These are phyloP conservation scores for Ailanthus altissimus DNA, from an alignment of 345 rosid genomes.

Conservation along the genomic window DNA sequence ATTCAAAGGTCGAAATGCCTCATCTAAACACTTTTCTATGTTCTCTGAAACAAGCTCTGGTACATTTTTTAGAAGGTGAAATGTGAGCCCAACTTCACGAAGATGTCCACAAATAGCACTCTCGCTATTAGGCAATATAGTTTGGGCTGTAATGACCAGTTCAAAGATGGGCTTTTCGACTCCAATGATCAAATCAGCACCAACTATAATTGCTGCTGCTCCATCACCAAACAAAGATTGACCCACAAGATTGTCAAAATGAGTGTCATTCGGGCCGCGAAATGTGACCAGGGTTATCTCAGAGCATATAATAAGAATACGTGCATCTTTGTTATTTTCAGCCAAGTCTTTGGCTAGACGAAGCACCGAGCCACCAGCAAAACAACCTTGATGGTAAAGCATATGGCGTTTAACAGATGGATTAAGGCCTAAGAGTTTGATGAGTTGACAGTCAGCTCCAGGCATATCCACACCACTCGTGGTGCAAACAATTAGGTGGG, in stretches of 20 bases:
- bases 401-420: constrained; percentile 45
- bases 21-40: constrained; percentile 33
- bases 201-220: constrained; percentile 46
- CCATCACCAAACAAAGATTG: constrained; percentile 52
- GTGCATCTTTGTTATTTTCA: constrained; percentile 50
- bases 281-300: constrained; percentile 42
- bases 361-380: constrained; percentile 45
- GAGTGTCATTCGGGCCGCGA: constrained; percentile 44
- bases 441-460: constrained; percentile 54
- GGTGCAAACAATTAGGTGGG: constrained; percentile 56
- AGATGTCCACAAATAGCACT: constrained; percentile 47
- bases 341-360: constrained; percentile 54
- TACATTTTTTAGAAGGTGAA: constrained; percentile 41
- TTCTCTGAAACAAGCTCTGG: constrained; percentile 39
- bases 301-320: constrained; percentile 47
- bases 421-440: constrained; percentile 49
- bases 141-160: constrained; percentile 41
- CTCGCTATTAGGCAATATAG: constrained; percentile 38
- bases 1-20: constrained; percentile 44
- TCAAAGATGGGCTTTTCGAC: constrained; percentile 46
- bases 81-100: constrained; percentile 43
- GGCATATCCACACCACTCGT: constrained; percentile 55
- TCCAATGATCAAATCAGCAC: constrained; percentile 32
- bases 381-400: constrained; percentile 58
- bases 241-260: constrained; percentile 39